phyloP scores from a whole-genome alignment of 2,329 filamentous ascomycete species.

The Sclerotiophoma versabilis region DNA sequence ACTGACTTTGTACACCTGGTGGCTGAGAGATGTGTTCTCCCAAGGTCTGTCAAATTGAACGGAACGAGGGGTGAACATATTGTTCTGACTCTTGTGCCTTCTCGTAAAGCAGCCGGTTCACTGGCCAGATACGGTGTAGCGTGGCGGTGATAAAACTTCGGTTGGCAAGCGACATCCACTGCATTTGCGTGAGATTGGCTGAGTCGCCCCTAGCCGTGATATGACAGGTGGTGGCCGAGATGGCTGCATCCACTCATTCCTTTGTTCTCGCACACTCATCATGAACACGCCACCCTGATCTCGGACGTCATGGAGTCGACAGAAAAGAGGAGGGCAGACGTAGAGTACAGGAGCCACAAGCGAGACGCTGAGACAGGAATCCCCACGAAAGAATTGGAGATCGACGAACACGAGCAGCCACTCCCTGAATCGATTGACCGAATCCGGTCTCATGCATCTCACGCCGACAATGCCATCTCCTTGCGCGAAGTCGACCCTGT shows the following conservation, averaged over 20 bases:
- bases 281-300: constrained; percentile 18
- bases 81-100: not conserved
- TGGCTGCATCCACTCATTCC: constrained; percentile 3
- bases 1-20: not conserved
- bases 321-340: constrained; percentile 17
- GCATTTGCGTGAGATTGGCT: constrained; percentile 8
- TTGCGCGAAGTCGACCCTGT: constrained; percentile 63
- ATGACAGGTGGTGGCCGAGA: not conserved
- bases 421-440: constrained; percentile 17
- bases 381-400: constrained; percentile 9
- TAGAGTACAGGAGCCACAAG: constrained; percentile 3
- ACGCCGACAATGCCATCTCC: constrained; percentile 44
- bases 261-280: constrained; percentile 12
- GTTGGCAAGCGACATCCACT: constrained; percentile 31
- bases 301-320: constrained; percentile 22
- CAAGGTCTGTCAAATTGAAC: not conserved
- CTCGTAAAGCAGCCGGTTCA: constrained; percentile 4
- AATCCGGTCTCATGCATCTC: constrained; percentile 28
- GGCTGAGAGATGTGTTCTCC: not conserved
- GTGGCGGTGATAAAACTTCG: constrained; percentile 21
- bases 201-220: constrained; percentile 12
- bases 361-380: constrained; percentile 1
- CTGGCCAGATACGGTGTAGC: constrained; percentile 9
- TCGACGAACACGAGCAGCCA: constrained; percentile 19
- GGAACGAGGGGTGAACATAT: not conserved